Evolutionary conservation across 495 filamentous ascomycete genomes (phyloP).

Genomic region (Hypoxylon fuscum): DNA sequence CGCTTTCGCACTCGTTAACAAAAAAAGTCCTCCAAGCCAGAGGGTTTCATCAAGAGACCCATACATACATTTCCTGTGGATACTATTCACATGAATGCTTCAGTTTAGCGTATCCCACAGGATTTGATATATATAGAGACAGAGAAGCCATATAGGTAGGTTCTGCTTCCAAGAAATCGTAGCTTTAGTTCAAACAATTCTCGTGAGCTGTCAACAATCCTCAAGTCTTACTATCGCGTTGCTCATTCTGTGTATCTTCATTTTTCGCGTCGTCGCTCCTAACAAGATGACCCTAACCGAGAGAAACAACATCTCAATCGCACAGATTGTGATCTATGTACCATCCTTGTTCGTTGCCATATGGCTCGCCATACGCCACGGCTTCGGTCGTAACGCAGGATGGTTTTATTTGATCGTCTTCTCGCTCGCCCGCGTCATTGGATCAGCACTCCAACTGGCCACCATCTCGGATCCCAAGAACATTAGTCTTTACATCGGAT

Average conservation of each 20-base stretch:
- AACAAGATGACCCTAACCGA: constrained; percentile 36
- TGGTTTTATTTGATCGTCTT: constrained; percentile 49
- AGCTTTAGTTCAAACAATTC: background rate
- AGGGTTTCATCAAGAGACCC: background rate
- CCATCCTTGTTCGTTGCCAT: constrained; percentile 41
- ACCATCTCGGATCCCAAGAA: constrained; percentile 47
- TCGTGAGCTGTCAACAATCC: background rate
- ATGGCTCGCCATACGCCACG: constrained; percentile 44
- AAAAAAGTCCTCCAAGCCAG: background rate
- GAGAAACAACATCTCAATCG: constrained; percentile 47
- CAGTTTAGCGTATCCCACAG: background rate
- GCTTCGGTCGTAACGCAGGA: constrained; percentile 45
- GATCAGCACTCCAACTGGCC: constrained; percentile 45
- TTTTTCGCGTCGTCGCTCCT: background rate
- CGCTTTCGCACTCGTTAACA: constrained; percentile 29
- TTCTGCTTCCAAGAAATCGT: background rate
- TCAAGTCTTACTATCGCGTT: background rate
- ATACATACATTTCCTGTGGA: background rate
- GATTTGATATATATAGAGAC: constrained; percentile 11
- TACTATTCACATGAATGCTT: background rate
- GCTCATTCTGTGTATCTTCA: background rate
- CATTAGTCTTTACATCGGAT: constrained; percentile 38
- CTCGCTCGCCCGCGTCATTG: constrained; percentile 46
- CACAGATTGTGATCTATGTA: constrained; percentile 43
- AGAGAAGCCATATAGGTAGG: constrained; percentile 1